Conservation (phyloP, 164 flowering plant species). For the Nymphaea colorata region DNA sequence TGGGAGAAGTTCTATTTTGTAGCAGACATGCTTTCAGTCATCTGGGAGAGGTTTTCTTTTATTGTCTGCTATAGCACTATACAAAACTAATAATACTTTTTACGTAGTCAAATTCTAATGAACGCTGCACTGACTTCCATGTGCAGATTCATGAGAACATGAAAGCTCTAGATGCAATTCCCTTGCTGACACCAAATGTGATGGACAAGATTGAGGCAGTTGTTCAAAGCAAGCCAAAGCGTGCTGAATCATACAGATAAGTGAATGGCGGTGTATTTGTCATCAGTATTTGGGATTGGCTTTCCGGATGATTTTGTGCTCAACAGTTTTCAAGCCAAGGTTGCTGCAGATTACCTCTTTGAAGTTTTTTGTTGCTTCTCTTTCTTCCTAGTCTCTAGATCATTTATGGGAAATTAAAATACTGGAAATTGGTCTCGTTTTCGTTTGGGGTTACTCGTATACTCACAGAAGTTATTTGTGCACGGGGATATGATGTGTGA, state of each 20-base stretch:
- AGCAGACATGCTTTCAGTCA: too few species aligned
- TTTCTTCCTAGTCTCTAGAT: too few species aligned
- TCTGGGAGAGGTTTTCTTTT: too few species aligned
- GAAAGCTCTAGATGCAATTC: slow-evolving; percentile 92
- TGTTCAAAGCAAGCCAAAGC: slow-evolving; percentile 93
- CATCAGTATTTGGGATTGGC: background rate
- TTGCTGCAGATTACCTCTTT: background rate
- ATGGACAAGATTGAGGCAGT: slow-evolving; percentile 87
- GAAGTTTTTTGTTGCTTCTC: background rate
- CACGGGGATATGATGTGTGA: too few species aligned
- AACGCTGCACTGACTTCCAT: background rate
- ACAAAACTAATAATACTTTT: background rate
- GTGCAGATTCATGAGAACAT: slow-evolving; percentile 88
- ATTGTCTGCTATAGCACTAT: too few species aligned
- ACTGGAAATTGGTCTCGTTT: too few species aligned
- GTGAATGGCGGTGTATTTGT: background rate
- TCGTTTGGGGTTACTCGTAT: too few species aligned
- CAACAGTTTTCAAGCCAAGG: background rate
- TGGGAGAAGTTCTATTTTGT: too few species aligned
- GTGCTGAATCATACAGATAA: slow-evolving; percentile 73
- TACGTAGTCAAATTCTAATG: background rate
- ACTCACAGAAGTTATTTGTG: too few species aligned
- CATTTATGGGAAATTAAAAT: too few species aligned
- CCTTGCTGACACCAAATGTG: slow-evolving; percentile 67
- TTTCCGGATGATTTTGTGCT: background rate